Conservation (phyloP, 495 filamentous ascomycete genomes). For the Opeltia flavorubescens region DNA sequence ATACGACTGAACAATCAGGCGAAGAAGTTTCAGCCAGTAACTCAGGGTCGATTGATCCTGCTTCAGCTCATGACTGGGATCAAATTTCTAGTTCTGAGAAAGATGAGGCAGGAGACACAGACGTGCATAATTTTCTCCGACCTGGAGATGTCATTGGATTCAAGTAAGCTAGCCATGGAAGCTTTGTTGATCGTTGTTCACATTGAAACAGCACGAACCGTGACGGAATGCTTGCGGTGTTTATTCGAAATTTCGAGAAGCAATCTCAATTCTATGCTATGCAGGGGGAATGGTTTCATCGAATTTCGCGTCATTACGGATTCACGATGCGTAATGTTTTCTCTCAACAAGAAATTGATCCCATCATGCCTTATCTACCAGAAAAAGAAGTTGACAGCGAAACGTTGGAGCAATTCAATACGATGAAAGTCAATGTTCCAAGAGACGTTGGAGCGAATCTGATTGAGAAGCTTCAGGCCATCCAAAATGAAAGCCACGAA, state of each 20-base stretch:
- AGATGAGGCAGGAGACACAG: constrained; percentile 25
- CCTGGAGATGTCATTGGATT: constrained; percentile 66
- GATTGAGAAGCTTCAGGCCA: constrained; percentile 35
- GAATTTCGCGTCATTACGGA: constrained; percentile 16
- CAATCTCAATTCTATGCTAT: constrained; percentile 60
- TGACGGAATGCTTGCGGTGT: constrained; percentile 47
- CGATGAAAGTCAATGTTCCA: constrained; percentile 35
- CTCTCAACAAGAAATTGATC: constrained; percentile 36
- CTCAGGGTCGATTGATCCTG: neutral
- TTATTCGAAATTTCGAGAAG: constrained; percentile 46
- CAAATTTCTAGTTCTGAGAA: constrained; percentile 23
- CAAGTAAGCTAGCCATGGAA: constrained; percentile 22
- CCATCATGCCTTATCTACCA: constrained; percentile 52
- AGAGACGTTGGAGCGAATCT: constrained; percentile 34
- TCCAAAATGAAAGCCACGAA: constrained; percentile 33
- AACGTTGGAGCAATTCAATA: constrained; percentile 30
- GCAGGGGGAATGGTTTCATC: constrained; percentile 58
- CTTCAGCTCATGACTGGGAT: constrained; percentile 1
- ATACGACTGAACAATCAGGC: no score
- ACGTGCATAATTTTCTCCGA: constrained; percentile 31
- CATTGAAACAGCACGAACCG: constrained; percentile 20
- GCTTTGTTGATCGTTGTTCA: constrained; percentile 3
- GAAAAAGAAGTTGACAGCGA: constrained; percentile 23
- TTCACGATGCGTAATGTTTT: constrained; percentile 56
- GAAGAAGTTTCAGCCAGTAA: constrained; percentile 5